A percentile compares a stretch with the other conserved stretches of the same genome.
Evolutionary conservation across 1,139 yeast genomes (phyloP).

Genomic region (Petasospora fabianii): DNA sequence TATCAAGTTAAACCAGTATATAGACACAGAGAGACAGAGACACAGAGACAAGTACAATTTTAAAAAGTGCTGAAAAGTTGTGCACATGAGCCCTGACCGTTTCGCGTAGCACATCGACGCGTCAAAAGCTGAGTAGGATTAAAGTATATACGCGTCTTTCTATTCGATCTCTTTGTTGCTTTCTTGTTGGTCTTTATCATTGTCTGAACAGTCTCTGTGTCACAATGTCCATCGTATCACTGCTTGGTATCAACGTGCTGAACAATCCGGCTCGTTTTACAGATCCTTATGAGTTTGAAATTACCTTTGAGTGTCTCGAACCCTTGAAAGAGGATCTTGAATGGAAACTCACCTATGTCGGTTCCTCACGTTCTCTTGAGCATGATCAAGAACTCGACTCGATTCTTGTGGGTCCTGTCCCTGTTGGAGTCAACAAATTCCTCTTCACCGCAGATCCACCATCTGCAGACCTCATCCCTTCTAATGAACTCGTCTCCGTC

Average conservation of each 20-base stretch:
- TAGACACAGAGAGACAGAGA: too few species aligned
- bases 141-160: too few species aligned
- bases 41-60: too few species aligned
- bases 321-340: conserved; percentile 90
- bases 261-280: conserved; percentile 94
- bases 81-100: background rate
- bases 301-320: conserved; percentile 94
- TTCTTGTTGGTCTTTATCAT: too few species aligned
- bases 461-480: conserved; percentile 91
- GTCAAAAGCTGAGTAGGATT: too few species aligned
- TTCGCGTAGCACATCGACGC: too few species aligned
- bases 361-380: conserved; percentile 86
- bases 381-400: conserved; percentile 97
- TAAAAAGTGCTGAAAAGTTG: too few species aligned
- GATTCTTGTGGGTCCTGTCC: conserved; percentile 94
- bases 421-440: conserved; percentile 93
- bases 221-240: conserved; percentile 97
- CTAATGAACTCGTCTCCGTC: conserved; percentile 89
- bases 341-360: conserved; percentile 96
- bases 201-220: too few species aligned
- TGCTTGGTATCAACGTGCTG: conserved; percentile 85
- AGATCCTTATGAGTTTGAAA: conserved; percentile 93
- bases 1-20: background rate
- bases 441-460: conserved; percentile 96
- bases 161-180: too few species aligned